Evolutionary conservation across 2,329 filamentous ascomycete species (phyloP).

Genomic region (Plectosphaerella cucumerina): DNA sequence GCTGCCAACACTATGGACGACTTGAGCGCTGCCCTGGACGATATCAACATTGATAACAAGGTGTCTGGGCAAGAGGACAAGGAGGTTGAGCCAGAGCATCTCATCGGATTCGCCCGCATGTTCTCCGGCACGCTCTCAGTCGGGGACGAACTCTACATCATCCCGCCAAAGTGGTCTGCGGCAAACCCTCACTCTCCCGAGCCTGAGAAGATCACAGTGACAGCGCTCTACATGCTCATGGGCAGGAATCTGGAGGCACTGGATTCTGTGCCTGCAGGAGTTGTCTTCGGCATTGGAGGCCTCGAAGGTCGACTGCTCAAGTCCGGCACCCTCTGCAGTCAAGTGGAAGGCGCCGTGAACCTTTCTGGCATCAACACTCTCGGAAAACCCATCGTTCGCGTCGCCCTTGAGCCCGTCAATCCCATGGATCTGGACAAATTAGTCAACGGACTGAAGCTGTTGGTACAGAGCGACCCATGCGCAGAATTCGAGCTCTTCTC

Average conservation of each 20-base stretch:
- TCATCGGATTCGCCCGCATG: constrained; percentile 91
- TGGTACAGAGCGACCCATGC: constrained; percentile 93
- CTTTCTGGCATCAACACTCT: constrained; percentile 77
- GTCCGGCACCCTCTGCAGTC: constrained; percentile 88
- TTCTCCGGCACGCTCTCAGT: constrained; percentile 89
- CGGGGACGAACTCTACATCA: constrained; percentile 85
- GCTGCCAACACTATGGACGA: constrained; percentile 47
- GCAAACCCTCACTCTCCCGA: constrained; percentile 68
- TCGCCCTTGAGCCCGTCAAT: constrained; percentile 89
- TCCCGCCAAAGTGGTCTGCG: constrained; percentile 90
- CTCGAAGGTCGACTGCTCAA: constrained; percentile 93
- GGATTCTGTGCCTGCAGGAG: constrained; percentile 81
- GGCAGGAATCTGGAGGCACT: constrained; percentile 82
- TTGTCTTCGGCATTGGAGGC: constrained; percentile 91
- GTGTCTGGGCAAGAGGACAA: constrained; percentile 46
- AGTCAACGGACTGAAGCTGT: constrained; percentile 79
- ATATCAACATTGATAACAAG: constrained; percentile 53
- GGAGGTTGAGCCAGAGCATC: constrained; percentile 71
- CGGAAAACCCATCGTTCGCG: constrained; percentile 88
- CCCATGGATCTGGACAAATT: constrained; percentile 91
- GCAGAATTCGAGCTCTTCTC: constrained; percentile 91
- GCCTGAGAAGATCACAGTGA: constrained; percentile 79
- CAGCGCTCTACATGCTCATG: constrained; percentile 92
- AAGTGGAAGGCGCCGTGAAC: constrained; percentile 81
- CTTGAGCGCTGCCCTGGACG: constrained; percentile 57